Base-by-base conservation (phyloP, 2,329 filamentous ascomycete species). In the Beauveria brongniartii region DNA sequence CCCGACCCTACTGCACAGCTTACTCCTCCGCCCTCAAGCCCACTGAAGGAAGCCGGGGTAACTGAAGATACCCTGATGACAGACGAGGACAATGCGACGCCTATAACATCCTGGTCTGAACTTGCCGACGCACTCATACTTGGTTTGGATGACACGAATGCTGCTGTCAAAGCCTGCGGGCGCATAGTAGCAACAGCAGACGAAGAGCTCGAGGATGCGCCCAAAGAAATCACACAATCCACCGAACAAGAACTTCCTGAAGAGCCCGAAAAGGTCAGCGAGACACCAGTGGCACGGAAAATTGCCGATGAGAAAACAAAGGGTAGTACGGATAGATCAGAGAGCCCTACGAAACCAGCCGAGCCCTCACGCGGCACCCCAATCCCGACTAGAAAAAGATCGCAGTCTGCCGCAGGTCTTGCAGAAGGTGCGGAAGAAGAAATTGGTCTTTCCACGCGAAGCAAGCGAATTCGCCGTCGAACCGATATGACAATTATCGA, bases 401-500 rank as follows among this genome's bases (percentile, higher is more conserved):
- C 85, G 2, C 84, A 87, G 63, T 88, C 85, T 12, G 73, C 74
- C 34, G 85, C 85, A 5, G 84, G 84, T 3, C 71, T 88, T 18
- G 76, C 76, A 0, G 84, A 87, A 3, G 76, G 72, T 0, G 75
- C 69, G 0, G 83, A 85, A 8, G 84, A 87, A 56, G 84, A 87
- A 40, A 78, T 76, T 26, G 75, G 74, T 2, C 78, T 82, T 12
- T 81, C 82, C 58, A 88, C 87, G 67, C 77, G 85, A 61, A 88
- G 85, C 70, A 89, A 89, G 68, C 77, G 86, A 55, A 85, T 85
- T 34, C 79, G 86, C 51, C 80, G 84, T 20, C 78, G 86, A 59
- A 66, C 74, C 55, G 74, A 76, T 43, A 85, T 87, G 48, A 81
- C 79, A 3, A 77, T 80, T 12, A 71, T 74, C 4, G 83, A 82